Percentiles rank a stretch among this genome's conserved stretches.
Conservation (phyloP, 257 asterid species). For the Penstemon davidsonii region DNA sequence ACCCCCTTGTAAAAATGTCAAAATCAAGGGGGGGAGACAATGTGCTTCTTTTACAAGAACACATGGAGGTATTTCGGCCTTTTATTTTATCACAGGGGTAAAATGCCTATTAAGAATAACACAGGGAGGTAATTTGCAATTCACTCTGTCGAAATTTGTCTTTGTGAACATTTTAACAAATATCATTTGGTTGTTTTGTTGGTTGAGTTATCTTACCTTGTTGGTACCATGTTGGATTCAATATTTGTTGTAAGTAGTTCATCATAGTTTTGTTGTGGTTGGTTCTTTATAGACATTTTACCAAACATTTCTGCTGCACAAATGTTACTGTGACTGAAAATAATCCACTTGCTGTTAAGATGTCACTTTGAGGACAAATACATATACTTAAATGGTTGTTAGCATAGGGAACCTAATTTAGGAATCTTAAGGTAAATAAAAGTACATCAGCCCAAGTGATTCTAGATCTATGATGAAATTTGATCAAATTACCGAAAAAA, state of each 20-base stretch:
- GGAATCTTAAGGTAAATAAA: conserved; percentile 5
- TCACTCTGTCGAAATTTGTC: too few relatives aligned
- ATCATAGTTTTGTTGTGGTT: conserved; percentile 14
- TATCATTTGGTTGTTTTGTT: neutral
- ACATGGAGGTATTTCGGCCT: too few relatives aligned
- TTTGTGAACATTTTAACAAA: too few relatives aligned
- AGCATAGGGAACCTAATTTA: conserved; percentile 25
- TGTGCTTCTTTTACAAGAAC: too few relatives aligned
- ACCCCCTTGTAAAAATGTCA: too few relatives aligned
- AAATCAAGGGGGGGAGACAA: too few relatives aligned
- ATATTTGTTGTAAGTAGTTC: neutral
- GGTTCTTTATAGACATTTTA: conserved; percentile 20
- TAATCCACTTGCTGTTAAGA: conserved; percentile 27
- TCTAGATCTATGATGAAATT: conserved; percentile 3
- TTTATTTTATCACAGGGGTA: too few relatives aligned
- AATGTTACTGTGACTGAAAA: conserved; percentile 25
- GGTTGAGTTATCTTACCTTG: neutral
- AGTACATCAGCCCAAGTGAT: neutral
- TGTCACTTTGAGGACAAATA: conserved; percentile 26
- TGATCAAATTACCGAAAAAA: too few relatives aligned
- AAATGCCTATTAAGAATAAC: too few relatives aligned
- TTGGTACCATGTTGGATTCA: neutral
- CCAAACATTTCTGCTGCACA: conserved; percentile 32
- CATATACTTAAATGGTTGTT: conserved; percentile 25
- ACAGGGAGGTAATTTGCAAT: too few relatives aligned